A percentile compares a stretch with the other conserved stretches of the same genome.
phyloP scores from a whole-genome alignment of 306 rosid species.

The Gastrolobium bilobum region DNA sequence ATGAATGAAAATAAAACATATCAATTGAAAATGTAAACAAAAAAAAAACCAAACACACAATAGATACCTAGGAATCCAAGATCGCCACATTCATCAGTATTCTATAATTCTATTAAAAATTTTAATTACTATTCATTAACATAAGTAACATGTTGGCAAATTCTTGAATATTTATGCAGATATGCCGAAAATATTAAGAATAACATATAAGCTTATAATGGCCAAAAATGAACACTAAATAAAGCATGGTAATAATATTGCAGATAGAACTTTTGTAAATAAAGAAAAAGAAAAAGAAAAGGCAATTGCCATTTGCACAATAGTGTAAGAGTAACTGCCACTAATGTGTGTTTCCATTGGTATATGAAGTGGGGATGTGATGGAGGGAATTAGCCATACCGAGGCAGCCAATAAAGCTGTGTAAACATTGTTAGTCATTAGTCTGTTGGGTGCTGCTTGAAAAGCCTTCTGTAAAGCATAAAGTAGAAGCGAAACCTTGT shows the following conservation, averaged over 20 bases:
- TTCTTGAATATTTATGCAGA: conserved; percentile 21
- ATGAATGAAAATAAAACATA: no score
- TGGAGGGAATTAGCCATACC: conserved; percentile 68
- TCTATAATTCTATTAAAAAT: neutral
- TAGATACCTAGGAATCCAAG: conserved; percentile 9
- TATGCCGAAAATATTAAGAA: conserved; percentile 33
- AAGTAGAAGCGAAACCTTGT: conserved; percentile 91
- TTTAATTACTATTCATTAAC: neutral
- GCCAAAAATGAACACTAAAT: conserved; percentile 27
- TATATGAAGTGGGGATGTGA: conserved; percentile 21
- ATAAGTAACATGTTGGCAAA: conserved; percentile 26
- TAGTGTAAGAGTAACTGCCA: neutral
- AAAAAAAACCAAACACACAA: no score
- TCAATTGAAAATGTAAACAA: no score
- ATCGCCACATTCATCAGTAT: conserved; percentile 12
- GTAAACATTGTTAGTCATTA: conserved; percentile 89
- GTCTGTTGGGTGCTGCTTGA: conserved; percentile 94
- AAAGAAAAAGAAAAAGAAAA: neutral
- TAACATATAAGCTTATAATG: conserved; percentile 38
- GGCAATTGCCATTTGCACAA: conserved; percentile 22
- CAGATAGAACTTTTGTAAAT: conserved; percentile 1
- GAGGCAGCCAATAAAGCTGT: conserved; percentile 94
- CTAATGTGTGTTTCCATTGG: conserved; percentile 19
- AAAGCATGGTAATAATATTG: conserved; percentile 35
- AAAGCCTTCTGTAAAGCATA: conserved; percentile 95